Conservation (phyloP, 129 eudicot genomes). For the Dittrichia graveolens region DNA sequence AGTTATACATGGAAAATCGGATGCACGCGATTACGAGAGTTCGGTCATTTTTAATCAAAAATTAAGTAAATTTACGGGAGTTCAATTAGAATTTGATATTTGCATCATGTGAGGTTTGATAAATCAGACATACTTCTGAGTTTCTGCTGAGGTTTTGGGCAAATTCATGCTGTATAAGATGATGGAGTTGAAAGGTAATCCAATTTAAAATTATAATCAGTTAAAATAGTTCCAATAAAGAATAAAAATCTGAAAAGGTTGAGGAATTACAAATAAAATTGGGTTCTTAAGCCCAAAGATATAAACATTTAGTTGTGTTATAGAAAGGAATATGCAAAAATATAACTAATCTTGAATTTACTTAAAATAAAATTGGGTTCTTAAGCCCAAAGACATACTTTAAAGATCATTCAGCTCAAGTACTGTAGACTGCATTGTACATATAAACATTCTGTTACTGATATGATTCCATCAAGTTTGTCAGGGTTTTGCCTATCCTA, state of each 20-base stretch:
- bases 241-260: not conserved
- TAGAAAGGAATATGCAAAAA: not conserved
- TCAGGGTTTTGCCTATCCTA: not conserved
- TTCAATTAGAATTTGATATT: slow-evolving; percentile 5
- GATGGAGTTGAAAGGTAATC: slow-evolving; percentile 7
- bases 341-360: not conserved
- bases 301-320: not conserved
- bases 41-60: not conserved
- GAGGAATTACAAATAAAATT: not conserved
- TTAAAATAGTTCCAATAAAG: not conserved
- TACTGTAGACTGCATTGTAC: not conserved
- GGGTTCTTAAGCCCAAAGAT: too few relatives aligned
- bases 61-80: not conserved
- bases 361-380: too few relatives aligned
- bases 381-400: not conserved
- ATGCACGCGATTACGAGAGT: not conserved
- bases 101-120: slow-evolving; percentile 17
- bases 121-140: not conserved
- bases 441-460: not conserved
- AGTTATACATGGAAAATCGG: slow-evolving; percentile 12
- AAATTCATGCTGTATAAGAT: slow-evolving; percentile 1
- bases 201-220: not conserved
- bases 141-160: slow-evolving; percentile 24
- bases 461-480: not conserved
- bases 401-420: not conserved